Evolutionary conservation across 306 rosid genomes (phyloP).

Genomic region (Prunus dulcis): DNA sequence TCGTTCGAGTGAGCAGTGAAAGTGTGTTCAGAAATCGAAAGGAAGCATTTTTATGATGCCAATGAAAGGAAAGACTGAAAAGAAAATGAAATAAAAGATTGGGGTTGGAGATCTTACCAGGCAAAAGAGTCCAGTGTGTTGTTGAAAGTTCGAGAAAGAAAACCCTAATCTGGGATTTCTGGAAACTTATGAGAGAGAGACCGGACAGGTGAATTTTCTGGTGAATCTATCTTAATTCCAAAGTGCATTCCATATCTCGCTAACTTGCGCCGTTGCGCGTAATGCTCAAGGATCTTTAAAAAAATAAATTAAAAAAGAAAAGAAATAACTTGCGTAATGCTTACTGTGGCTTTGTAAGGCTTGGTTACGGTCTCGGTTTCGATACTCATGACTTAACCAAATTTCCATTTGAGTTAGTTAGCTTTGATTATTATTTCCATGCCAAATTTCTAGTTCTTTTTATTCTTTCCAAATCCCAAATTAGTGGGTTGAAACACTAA

Average conservation of each 20-base stretch:
- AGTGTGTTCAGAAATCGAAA: not conserved
- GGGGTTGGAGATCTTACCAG: conserved; percentile 10
- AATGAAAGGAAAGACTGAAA: not conserved
- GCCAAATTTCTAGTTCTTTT: no score
- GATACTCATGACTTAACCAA: no score
- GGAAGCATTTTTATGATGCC: not conserved
- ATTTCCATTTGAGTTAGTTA: no score
- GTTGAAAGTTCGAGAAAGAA: conserved; percentile 3
- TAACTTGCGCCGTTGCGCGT: not conserved
- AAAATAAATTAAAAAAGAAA: no score
- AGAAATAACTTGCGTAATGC: no score
- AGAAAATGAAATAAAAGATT: not conserved
- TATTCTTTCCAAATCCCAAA: no score
- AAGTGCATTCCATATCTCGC: not conserved
- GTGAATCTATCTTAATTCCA: not conserved
- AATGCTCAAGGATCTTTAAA: not conserved
- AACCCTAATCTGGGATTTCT: conserved; percentile 17
- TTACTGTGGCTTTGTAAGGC: no score
- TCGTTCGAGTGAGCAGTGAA: not conserved
- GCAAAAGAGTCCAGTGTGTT: not conserved
- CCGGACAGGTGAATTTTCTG: not conserved
- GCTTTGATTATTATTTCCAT: no score
- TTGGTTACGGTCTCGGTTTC: no score
- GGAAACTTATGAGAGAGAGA: not conserved
- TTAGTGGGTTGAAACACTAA: no score